A percentile compares a stretch with the other conserved stretches of the same genome.
phyloP scores from a whole-genome alignment of 306 rosid genomes.

The Prunus mongolica region DNA sequence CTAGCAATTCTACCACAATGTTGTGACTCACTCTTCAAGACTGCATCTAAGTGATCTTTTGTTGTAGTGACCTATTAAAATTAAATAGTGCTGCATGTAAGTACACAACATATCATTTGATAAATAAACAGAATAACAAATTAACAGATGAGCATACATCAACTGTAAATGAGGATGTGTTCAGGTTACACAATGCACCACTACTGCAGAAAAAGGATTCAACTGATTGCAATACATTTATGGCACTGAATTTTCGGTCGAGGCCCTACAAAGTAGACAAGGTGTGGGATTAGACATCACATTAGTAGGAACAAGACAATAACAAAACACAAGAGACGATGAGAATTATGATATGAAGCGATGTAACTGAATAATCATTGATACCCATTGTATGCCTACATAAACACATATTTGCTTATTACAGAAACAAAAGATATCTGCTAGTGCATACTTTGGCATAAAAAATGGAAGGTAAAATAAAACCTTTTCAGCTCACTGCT shows the following conservation, averaged over 20 bases:
- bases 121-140: slow-evolving; percentile 3
- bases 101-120: slow-evolving; percentile 6
- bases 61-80: slow-evolving; percentile 49
- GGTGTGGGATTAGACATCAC: slow-evolving; percentile 12
- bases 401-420: neutral
- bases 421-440: neutral
- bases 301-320: slow-evolving; percentile 15
- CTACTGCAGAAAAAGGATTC: slow-evolving; percentile 44
- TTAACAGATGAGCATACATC: slow-evolving; percentile 49
- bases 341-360: neutral
- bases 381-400: neutral
- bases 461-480: neutral
- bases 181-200: slow-evolving; percentile 59
- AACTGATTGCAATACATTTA: slow-evolving; percentile 60
- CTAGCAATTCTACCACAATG: slow-evolving; percentile 21
- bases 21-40: slow-evolving; percentile 44
- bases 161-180: slow-evolving; percentile 61
- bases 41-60: slow-evolving; percentile 44
- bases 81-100: slow-evolving; percentile 17
- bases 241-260: slow-evolving; percentile 59
- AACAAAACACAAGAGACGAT: neutral
- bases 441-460: neutral
- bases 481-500: neutral
- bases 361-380: neutral
- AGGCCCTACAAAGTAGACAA: slow-evolving; percentile 49